Percentiles rank a stretch among this genome's conserved stretches.
phyloP scores from a whole-genome alignment of 169 alveolate species.

The Blepharisma undulans region DNA sequence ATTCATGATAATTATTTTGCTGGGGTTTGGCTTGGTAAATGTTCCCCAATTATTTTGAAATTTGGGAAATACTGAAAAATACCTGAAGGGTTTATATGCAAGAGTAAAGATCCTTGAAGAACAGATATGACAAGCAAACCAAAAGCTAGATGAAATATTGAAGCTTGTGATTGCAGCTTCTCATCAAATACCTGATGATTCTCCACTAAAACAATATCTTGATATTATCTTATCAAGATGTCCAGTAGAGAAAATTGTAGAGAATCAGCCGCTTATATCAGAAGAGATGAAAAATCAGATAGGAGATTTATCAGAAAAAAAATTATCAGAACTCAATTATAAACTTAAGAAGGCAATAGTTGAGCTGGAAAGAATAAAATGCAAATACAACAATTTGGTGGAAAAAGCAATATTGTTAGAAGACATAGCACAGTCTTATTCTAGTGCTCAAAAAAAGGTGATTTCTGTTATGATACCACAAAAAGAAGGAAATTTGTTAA shows the following conservation, averaged over 20 bases:
- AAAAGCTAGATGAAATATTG: constrained; percentile 17
- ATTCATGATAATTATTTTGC: constrained; percentile 52
- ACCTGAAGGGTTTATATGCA: background rate
- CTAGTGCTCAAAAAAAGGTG: background rate
- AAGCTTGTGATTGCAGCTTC: constrained; percentile 3
- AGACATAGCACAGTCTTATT: background rate
- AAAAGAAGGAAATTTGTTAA: background rate
- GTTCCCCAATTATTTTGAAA: constrained; percentile 48
- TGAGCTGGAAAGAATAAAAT: constrained; percentile 9
- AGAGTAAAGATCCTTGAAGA: background rate
- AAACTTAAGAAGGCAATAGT: background rate
- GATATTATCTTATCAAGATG: background rate
- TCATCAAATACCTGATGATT: background rate
- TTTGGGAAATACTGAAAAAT: background rate
- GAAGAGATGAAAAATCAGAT: too few relatives aligned
- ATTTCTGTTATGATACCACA: background rate
- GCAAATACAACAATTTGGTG: background rate
- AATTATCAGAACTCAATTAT: too few relatives aligned
- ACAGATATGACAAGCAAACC: background rate
- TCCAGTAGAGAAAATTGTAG: constrained; percentile 1
- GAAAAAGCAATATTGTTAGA: background rate
- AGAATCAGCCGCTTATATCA: background rate
- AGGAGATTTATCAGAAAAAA: background rate
- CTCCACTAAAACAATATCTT: background rate
- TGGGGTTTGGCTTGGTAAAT: constrained; percentile 69